Percentiles rank a stretch among this genome's conserved stretches.
Evolutionary conservation across 179 eudicot species (phyloP).

Genomic region (Beta macrorhiza): DNA sequence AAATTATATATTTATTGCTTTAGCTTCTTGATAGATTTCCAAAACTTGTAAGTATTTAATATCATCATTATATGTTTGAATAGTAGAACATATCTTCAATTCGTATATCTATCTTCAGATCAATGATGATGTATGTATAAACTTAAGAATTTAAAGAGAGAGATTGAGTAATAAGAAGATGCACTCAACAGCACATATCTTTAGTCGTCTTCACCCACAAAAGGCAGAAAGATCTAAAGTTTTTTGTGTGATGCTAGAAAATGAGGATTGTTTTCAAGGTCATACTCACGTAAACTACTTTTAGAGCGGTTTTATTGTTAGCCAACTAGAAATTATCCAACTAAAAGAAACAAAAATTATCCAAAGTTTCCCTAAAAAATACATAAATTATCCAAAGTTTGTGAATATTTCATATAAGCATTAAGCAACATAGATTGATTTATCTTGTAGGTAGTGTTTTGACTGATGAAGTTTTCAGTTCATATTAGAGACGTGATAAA

Average conservation of each 20-base stretch:
- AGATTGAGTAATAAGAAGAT: slow-evolving; percentile 11
- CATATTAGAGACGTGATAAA: no score
- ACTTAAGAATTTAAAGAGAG: not conserved
- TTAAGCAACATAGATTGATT: no score
- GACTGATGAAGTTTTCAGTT: no score
- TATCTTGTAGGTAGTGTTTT: no score
- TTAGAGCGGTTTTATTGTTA: not conserved
- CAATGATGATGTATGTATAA: not conserved
- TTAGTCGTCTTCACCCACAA: slow-evolving; percentile 2
- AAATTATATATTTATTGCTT: not conserved
- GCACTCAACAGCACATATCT: slow-evolving; percentile 24
- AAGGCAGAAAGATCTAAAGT: not conserved
- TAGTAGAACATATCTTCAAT: not conserved
- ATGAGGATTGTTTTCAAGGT: not conserved
- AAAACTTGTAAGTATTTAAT: not conserved
- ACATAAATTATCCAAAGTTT: not conserved
- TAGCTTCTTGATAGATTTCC: not conserved
- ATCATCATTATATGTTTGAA: slow-evolving; percentile 1
- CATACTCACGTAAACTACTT: not conserved
- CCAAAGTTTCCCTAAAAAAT: no score
- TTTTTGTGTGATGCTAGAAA: not conserved
- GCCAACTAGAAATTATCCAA: no score
- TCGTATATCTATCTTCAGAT: not conserved
- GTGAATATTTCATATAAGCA: not conserved
- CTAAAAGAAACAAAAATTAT: no score